Percentiles rank a stretch among this genome's conserved stretches.
phyloP scores from a whole-genome alignment of 352 stramenopile genomes.

The Peronospora destructor region DNA sequence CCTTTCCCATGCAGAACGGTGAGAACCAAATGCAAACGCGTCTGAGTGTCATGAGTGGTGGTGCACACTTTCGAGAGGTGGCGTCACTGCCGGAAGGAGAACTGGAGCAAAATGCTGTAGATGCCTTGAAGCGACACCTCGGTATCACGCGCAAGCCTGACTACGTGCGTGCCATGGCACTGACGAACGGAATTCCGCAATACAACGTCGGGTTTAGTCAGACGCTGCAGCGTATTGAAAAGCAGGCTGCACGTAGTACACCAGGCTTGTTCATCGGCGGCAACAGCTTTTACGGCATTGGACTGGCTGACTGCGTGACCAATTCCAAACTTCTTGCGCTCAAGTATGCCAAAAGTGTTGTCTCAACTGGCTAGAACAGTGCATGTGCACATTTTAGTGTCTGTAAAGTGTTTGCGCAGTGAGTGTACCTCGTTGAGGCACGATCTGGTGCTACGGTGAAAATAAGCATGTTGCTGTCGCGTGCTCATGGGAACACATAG shows the following conservation, averaged over 20 bases:
- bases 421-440: not conserved
- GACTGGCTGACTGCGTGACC: conserved; percentile 76
- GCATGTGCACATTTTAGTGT: conserved; percentile 11
- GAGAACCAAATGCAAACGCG: conserved; percentile 46
- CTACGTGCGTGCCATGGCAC: conserved; percentile 44
- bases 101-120: conserved; percentile 51
- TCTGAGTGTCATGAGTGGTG: conserved; percentile 80
- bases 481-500: not conserved
- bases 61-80: conserved; percentile 68
- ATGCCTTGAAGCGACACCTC: conserved; percentile 68
- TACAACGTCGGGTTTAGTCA: conserved; percentile 77
- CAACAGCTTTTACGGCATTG: conserved; percentile 86
- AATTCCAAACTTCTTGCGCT: conserved; percentile 76
- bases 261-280: conserved; percentile 53
- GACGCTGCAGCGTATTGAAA: conserved; percentile 55
- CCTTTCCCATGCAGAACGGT: conserved; percentile 77
- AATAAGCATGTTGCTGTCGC: conserved; percentile 15
- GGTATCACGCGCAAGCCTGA: conserved; percentile 50
- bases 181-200: conserved; percentile 74
- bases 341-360: conserved; percentile 49
- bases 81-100: conserved; percentile 34
- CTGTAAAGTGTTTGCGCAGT: conserved; percentile 1
- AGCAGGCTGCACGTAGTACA: conserved; percentile 32
- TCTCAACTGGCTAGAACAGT: conserved; percentile 15
- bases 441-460: conserved; percentile 3